Percentiles rank a stretch among this genome's conserved stretches.
These are phyloP conservation scores for Curvularia sp. DNA, from an alignment of 2,329 filamentous ascomycete species.

Conservation along the genomic window DNA sequence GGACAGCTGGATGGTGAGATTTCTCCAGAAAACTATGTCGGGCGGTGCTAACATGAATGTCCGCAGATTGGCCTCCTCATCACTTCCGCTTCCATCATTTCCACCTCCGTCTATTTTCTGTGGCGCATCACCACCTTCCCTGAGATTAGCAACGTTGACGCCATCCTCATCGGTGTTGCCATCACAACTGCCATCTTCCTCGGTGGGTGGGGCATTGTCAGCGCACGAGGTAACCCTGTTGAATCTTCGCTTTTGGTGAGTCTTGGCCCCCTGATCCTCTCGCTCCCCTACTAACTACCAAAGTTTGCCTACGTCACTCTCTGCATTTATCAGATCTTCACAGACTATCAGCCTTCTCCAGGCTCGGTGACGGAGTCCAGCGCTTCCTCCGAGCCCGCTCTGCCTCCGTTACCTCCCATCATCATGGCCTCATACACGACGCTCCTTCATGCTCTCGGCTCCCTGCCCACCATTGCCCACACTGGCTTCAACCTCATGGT, in stretches of 20 bases:
- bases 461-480: conserved; percentile 81
- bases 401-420: conserved; percentile 94
- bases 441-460: conserved; percentile 80
- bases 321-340: conserved; percentile 99
- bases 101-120: conserved; percentile 92
- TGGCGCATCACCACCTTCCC: conserved; percentile 95
- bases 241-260: conserved; percentile 82
- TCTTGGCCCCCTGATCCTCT: neutral
- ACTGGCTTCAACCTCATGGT: conserved; percentile 86
- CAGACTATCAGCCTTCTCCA: conserved; percentile 87
- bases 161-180: conserved; percentile 88
- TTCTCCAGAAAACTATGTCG: neutral
- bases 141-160: conserved; percentile 89
- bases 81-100: conserved; percentile 88
- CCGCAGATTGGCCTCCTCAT: conserved; percentile 83
- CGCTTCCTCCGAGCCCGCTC: conserved; percentile 74
- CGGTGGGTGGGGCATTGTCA: conserved; percentile 91
- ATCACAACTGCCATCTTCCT: conserved; percentile 93
- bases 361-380: conserved; percentile 61
- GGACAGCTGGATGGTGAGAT: conserved; percentile 92
- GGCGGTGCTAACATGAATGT: conserved; percentile 43
- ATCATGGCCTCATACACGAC: conserved; percentile 99
- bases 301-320: conserved; percentile 95
- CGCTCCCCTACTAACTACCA: conserved; percentile 14
- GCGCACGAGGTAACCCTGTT: conserved; percentile 90